Evolutionary conservation across 345 rosid species (phyloP).

Genomic region (Rhizophora mangle): DNA sequence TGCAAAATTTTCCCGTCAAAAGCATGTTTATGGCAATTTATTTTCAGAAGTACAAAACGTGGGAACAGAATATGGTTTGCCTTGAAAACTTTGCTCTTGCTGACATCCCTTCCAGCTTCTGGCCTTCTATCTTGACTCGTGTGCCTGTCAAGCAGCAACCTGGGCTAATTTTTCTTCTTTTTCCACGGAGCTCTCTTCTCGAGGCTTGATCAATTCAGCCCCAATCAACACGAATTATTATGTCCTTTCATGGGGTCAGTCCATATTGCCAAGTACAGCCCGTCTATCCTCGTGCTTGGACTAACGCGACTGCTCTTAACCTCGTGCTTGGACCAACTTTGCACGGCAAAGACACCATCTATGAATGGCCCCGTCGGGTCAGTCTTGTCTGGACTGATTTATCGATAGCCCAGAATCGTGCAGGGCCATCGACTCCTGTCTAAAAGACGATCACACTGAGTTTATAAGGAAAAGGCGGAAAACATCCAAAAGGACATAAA

Average conservation of each 20-base stretch:
- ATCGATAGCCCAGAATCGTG: too few species aligned
- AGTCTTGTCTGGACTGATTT: too few species aligned
- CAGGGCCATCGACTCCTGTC: too few species aligned
- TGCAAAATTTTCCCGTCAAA: not conserved
- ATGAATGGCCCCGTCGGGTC: too few species aligned
- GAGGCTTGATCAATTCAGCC: not conserved
- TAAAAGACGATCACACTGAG: not conserved
- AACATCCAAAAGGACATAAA: not conserved
- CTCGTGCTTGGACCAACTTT: constrained; percentile 2
- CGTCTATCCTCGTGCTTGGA: constrained; percentile 1
- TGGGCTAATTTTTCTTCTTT: too few species aligned
- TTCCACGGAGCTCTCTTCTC: not conserved
- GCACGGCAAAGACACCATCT: too few species aligned
- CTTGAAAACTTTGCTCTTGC: too few species aligned
- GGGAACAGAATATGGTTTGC: too few species aligned
- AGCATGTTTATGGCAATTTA: not conserved
- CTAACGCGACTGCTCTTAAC: not conserved
- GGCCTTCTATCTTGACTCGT: too few species aligned
- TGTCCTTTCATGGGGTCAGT: not conserved
- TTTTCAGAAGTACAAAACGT: too few species aligned
- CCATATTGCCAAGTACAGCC: not conserved
- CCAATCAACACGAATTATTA: not conserved
- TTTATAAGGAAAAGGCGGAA: not conserved
- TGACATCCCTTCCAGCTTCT: too few species aligned
- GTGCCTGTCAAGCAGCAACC: too few species aligned